phyloP scores from a whole-genome alignment of 2,329 filamentous ascomycete genomes.

The Trichoderma sp. region DNA sequence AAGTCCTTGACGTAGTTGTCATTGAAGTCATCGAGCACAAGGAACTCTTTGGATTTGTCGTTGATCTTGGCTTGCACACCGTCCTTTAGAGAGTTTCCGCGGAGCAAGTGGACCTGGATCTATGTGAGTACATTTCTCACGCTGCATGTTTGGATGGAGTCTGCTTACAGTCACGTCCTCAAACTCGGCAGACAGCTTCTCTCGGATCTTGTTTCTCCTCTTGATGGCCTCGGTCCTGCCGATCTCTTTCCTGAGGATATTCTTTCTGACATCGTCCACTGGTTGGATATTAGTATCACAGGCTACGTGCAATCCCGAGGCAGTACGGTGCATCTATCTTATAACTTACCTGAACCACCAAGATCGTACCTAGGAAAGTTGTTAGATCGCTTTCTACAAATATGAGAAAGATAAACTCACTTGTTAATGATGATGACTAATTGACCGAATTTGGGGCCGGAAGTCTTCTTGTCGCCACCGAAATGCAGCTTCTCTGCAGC shows the following conservation, averaged over 20 bases:
- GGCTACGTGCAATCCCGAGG: not conserved
- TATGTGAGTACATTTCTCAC: not conserved
- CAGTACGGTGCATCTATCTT: not conserved
- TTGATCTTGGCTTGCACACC: constrained; percentile 18
- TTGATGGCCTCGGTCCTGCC: constrained; percentile 18
- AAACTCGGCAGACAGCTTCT: constrained; percentile 20
- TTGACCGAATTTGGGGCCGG: constrained; percentile 16
- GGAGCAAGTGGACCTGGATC: constrained; percentile 10
- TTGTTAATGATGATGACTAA: constrained; percentile 20
- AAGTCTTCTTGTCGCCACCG: constrained; percentile 16
- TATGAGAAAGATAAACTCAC: not conserved
- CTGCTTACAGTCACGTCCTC: constrained; percentile 14
- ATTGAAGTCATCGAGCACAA: constrained; percentile 18
- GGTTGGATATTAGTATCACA: not conserved
- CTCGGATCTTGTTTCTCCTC: constrained; percentile 23
- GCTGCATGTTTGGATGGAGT: too few relatives aligned
- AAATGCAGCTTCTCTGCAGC: constrained; percentile 16
- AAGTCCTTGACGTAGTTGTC: constrained; percentile 21
- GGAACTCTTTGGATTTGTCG: constrained; percentile 18
- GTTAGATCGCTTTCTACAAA: not conserved
- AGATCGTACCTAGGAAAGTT: constrained; percentile 2
- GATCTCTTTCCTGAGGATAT: constrained; percentile 19
- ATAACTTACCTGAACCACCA: constrained; percentile 18
- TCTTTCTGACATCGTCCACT: constrained; percentile 23
- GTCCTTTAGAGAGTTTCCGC: constrained; percentile 20